Evolutionary conservation across 208 protist genomes (phyloP), one percentile per base, ranked within the genome.

Genomic region (Leishmania lainsoni): DNA sequence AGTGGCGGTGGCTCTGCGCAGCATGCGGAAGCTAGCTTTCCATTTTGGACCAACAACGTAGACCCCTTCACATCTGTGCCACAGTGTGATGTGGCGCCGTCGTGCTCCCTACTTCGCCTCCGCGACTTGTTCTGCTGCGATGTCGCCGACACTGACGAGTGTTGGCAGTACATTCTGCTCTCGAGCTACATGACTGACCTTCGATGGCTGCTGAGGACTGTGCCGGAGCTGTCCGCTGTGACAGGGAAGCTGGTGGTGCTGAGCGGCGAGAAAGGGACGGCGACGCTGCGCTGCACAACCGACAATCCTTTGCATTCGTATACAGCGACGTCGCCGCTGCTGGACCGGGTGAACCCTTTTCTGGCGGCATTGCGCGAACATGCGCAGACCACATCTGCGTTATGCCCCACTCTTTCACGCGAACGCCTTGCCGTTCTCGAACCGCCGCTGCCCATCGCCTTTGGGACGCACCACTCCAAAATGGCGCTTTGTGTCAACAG

Each of bases 381-480:
- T 63, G 22, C 35, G 9, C 5, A 6, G 29, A 51, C 32, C 42
- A 48, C 20, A 1, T 16, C n/a, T 14, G 6, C 39, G 10, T 10
- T 32, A 73, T 5, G 52, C 42, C 2, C 68, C 26, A 0, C 22
- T 5, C 66, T 83, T 8, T 68, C 69, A 5, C 75, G 22, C 0
- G 81, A 87, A 14, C 85, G 81, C 61, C 59, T 97, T 14, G 86
- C 58, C 26, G 87, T 93, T 32, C 69, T 96, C 65, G 84, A 94
- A 69, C 90, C 94, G 5, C 86, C 82, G 20, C 81, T 97, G 39
- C 94, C 92, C 26, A 63, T 93, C 45, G 73, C 92, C 32, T 97
- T 86, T 80, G 94, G 94, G 54, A 95, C 92, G n/a, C 90, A 97
- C 80, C 94, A 97, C 85, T 87, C 87, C n/a, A 97, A 97, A 82